These are phyloP conservation scores for Saturnispora serradocipensis DNA, from an alignment of 805 yeast genomes.

Conservation along the genomic window DNA sequence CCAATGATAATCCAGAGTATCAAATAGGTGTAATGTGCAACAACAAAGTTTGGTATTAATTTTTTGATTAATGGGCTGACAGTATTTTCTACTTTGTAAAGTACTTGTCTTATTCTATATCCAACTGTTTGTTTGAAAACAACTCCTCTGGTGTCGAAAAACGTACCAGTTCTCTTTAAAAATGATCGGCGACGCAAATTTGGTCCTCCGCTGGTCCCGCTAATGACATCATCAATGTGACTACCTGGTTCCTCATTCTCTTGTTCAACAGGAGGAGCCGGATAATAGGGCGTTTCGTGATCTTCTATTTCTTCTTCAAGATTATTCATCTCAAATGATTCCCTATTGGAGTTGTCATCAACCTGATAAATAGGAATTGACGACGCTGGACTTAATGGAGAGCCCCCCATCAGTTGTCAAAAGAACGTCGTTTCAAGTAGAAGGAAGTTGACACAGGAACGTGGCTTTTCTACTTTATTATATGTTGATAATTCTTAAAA, in stretches of 20 bases:
- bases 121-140: conserved; percentile 21
- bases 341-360: not conserved
- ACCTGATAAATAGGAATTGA: not conserved
- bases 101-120: conserved; percentile 26
- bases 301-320: not conserved
- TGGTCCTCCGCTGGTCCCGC: not conserved
- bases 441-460: not conserved
- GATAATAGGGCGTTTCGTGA: not conserved
- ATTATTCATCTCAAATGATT: not conserved
- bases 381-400: not conserved
- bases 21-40: conserved; percentile 70
- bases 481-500: not conserved
- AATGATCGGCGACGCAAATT: conserved; percentile 1
- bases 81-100: conserved; percentile 29
- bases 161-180: conserved; percentile 5
- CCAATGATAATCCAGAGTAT: conserved; percentile 48
- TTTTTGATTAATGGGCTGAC: conserved; percentile 34
- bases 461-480: not conserved
- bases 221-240: not conserved
- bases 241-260: not conserved
- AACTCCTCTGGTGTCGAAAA: conserved; percentile 8
- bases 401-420: not conserved
- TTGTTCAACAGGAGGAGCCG: not conserved
- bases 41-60: conserved; percentile 45
- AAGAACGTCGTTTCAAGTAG: not conserved